These are phyloP conservation scores for Globisporangium iwayamae DNA, from an alignment of 352 stramenopile genomes.

Conservation along the genomic window DNA sequence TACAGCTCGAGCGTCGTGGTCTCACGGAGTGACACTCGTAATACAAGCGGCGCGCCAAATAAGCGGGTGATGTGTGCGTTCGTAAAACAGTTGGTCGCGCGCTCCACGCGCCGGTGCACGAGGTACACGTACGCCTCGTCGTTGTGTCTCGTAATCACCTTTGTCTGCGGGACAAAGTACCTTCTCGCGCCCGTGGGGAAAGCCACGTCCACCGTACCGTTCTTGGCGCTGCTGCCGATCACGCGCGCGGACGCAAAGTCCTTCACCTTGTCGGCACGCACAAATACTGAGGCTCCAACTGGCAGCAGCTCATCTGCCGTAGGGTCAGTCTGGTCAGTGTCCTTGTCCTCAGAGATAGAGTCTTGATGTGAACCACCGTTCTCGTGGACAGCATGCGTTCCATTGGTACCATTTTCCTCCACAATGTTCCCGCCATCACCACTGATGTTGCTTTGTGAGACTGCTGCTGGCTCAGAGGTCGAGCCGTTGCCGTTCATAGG, in stretches of 20 bases:
- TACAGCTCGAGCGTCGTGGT: conserved; percentile 79
- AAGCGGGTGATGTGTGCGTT: conserved; percentile 74
- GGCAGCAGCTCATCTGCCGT: conserved; percentile 23
- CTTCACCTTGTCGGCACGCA: conserved; percentile 63
- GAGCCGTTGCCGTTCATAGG: not conserved
- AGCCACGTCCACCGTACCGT: conserved; percentile 60
- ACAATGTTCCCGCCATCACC: not conserved
- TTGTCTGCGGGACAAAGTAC: conserved; percentile 59
- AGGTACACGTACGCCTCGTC: conserved; percentile 70
- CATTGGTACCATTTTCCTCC: conserved; percentile 16
- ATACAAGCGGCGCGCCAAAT: conserved; percentile 73
- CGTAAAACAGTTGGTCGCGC: conserved; percentile 75
- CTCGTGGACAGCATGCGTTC: not conserved
- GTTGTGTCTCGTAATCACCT: conserved; percentile 46
- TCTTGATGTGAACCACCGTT: not conserved
- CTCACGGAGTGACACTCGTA: conserved; percentile 57
- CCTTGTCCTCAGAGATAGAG: not conserved
- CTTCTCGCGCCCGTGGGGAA: conserved; percentile 54
- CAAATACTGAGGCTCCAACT: conserved; percentile 54
- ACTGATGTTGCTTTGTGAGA: not conserved
- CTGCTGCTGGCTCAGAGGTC: not conserved
- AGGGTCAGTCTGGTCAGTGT: not conserved
- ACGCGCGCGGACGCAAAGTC: conserved; percentile 57
- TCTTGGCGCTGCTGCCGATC: conserved; percentile 57
- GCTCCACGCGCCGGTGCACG: conserved; percentile 83